Conservation (phyloP, 768 basidiomycete genomes). For the Podaxis carcinomalis region DNA sequence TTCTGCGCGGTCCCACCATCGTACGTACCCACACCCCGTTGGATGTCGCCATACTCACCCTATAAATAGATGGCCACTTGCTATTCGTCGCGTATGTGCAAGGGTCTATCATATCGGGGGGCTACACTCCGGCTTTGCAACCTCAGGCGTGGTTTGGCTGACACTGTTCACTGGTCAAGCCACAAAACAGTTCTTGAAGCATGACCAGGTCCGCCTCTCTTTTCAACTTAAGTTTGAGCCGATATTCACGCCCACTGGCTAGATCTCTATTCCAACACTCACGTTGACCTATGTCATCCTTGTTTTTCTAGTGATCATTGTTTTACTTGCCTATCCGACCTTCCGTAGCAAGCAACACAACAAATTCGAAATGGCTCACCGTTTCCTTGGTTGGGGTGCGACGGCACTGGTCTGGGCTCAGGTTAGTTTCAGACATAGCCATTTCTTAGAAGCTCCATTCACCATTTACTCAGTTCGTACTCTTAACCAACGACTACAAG, state of each 20-base stretch:
- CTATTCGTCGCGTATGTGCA: slow-evolving; percentile 48
- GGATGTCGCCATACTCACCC: slow-evolving; percentile 2
- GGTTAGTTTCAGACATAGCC: slow-evolving; percentile 22
- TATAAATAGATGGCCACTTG: slow-evolving; percentile 44
- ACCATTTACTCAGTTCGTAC: slow-evolving; percentile 31
- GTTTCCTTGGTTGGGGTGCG: slow-evolving; percentile 54
- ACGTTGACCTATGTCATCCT: slow-evolving; percentile 50
- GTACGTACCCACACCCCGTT: slow-evolving; percentile 27
- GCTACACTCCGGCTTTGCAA: slow-evolving; percentile 54
- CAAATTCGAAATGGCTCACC: slow-evolving; percentile 50
- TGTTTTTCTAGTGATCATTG: slow-evolving; percentile 41
- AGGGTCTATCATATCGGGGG: slow-evolving; percentile 60
- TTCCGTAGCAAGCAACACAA: slow-evolving; percentile 45
- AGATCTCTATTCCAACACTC: slow-evolving; percentile 45
- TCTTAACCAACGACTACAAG: slow-evolving; percentile 52
- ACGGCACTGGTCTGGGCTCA: slow-evolving; percentile 52
- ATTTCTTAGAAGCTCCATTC: not conserved
- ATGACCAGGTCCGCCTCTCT: slow-evolving; percentile 26
- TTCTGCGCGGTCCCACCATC: slow-evolving; percentile 45
- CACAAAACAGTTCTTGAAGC: slow-evolving; percentile 41
- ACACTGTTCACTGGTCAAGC: slow-evolving; percentile 45
- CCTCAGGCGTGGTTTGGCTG: slow-evolving; percentile 52
- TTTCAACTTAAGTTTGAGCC: not conserved
- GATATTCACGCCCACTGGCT: not conserved
- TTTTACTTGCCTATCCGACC: slow-evolving; percentile 47